Conservation (phyloP, 2,329 filamentous ascomycete genomes). For the Colletotrichum sp. region DNA sequence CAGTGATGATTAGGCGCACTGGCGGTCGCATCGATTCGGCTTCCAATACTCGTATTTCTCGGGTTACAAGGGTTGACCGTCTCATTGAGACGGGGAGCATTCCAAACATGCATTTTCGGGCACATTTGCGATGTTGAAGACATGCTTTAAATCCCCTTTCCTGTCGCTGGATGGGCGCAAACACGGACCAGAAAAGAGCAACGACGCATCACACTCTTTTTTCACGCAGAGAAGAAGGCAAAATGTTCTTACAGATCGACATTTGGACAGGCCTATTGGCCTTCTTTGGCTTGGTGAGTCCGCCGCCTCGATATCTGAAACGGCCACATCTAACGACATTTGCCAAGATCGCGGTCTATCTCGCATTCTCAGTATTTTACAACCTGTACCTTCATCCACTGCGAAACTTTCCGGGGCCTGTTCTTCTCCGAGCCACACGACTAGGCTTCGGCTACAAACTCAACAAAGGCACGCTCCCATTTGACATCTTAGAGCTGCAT, state of each 20-base stretch:
- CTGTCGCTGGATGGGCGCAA: neutral
- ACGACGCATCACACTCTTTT: neutral
- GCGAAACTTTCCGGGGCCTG: neutral
- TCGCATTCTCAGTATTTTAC: neutral
- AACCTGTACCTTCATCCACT: neutral
- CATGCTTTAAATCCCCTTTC: neutral
- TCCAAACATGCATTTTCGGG: neutral
- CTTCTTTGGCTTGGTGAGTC: neutral
- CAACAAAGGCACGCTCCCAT: neutral
- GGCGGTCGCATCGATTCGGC: neutral
- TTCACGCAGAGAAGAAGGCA: neutral
- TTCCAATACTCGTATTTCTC: neutral
- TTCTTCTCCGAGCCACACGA: neutral
- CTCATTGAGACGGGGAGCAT: neutral
- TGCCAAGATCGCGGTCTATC: neutral
- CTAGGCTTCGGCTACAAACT: neutral
- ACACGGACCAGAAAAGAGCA: neutral
- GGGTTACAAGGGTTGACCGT: neutral
- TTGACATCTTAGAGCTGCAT: neutral
- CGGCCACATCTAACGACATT: neutral
- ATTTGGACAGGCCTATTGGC: neutral
- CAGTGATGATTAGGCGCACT: neutral
- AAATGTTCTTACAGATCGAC: neutral
- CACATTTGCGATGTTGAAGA: neutral
- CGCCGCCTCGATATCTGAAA: neutral